Evolutionary conservation across 441 rosid genomes (phyloP).

Genomic region (Corymbia calophylla): DNA sequence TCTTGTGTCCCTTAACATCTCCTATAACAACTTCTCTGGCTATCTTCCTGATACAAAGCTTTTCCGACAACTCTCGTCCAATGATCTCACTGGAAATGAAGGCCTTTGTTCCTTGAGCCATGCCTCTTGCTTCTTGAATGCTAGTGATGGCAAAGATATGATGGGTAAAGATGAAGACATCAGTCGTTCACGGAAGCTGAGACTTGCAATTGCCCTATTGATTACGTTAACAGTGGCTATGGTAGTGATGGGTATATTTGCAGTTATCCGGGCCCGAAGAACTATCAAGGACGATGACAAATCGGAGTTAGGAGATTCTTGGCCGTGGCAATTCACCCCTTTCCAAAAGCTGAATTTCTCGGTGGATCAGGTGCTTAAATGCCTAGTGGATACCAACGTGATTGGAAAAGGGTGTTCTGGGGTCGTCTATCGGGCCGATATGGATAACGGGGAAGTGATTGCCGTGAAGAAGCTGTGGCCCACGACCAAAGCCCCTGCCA

Average conservation of each 20-base stretch:
- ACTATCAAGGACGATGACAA: constrained; percentile 42
- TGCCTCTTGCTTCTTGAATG: constrained; percentile 54
- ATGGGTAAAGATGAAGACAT: constrained; percentile 16
- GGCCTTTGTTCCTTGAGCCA: constrained; percentile 63
- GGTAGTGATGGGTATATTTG: constrained; percentile 69
- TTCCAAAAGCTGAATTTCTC: constrained; percentile 94
- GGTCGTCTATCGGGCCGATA: constrained; percentile 85
- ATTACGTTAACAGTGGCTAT: constrained; percentile 56
- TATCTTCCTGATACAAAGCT: constrained; percentile 87
- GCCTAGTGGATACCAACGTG: constrained; percentile 74
- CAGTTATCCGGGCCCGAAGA: constrained; percentile 51
- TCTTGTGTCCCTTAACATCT: constrained; percentile 78
- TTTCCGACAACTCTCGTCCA: constrained; percentile 54
- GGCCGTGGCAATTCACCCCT: constrained; percentile 96
- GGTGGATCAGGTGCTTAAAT: constrained; percentile 70
- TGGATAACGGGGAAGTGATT: constrained; percentile 79
- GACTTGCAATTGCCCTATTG: constrained; percentile 63
- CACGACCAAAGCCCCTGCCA: constrained; percentile 28
- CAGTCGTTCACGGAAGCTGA: constrained; percentile 42
- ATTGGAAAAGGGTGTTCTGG: constrained; percentile 99
- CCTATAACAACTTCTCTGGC: constrained; percentile 80
- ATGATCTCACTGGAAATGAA: constrained; percentile 55
- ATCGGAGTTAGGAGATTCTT: constrained; percentile 72
- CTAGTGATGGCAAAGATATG: constrained; percentile 22
- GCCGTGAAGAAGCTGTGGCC: constrained; percentile 99